Conservation (phyloP, 768 basidiomycete species). For the Suillus weaverae region DNA sequence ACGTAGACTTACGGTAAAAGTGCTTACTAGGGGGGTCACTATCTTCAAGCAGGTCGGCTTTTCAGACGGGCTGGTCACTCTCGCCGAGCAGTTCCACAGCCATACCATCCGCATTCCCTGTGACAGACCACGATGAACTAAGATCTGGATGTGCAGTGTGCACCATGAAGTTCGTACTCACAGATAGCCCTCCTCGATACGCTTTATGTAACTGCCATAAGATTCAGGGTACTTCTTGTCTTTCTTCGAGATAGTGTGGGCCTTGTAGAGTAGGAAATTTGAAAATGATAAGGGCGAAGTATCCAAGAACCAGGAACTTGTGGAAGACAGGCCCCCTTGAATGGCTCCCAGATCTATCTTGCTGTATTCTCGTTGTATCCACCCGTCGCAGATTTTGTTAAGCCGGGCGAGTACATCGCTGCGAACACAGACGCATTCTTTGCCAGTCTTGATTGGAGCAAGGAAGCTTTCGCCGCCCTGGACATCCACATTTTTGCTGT, state of each 20-base stretch:
- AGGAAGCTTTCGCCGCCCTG: not conserved
- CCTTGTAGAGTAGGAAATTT: conserved; percentile 16
- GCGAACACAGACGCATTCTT: not conserved
- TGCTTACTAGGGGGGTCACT: conserved; percentile 41
- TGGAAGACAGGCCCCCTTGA: conserved; percentile 6
- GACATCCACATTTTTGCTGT: not conserved
- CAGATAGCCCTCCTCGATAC: conserved; percentile 36
- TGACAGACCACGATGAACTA: conserved; percentile 25
- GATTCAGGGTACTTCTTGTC: conserved; percentile 1
- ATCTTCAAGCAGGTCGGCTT: conserved; percentile 73
- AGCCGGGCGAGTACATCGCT: not conserved
- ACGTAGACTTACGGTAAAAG: not conserved
- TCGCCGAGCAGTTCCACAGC: conserved; percentile 64
- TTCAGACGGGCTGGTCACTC: conserved; percentile 57
- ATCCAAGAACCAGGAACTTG: conserved; percentile 9
- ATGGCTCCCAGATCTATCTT: not conserved
- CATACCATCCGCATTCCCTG: conserved; percentile 56
- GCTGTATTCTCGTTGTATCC: not conserved
- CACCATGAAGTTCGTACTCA: conserved; percentile 22
- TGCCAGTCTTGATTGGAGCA: not conserved
- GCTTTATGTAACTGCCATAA: conserved; percentile 17
- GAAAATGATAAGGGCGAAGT: conserved; percentile 11
- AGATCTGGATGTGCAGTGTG: not conserved
- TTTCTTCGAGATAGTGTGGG: conserved; percentile 5
- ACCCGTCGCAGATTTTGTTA: not conserved